A percentile compares a stretch with the other conserved stretches of the same genome.
Evolutionary conservation across 2,329 filamentous ascomycete genomes (phyloP).

Genomic region (Ophiocordyceps camponoti-saundersi): DNA sequence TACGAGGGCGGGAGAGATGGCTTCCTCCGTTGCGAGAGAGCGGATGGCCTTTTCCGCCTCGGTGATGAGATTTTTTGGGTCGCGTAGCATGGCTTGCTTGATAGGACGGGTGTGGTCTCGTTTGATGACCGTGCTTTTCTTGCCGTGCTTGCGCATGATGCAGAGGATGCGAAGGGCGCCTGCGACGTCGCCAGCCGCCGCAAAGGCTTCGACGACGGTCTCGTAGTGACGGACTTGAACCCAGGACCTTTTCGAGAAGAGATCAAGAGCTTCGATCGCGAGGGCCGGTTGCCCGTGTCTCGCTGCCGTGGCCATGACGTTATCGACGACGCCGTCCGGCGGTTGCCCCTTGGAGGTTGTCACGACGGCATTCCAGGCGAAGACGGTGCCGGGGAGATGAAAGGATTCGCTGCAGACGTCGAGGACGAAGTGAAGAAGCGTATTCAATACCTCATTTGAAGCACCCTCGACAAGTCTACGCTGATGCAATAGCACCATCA

Average conservation of each 20-base stretch:
- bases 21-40: slow-evolving; percentile 17
- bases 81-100: slow-evolving; percentile 33
- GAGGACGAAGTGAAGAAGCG: slow-evolving; percentile 56
- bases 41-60: slow-evolving; percentile 40
- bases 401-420: slow-evolving; percentile 51
- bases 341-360: slow-evolving; percentile 18
- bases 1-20: slow-evolving; percentile 16
- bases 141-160: slow-evolving; percentile 44
- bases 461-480: slow-evolving; percentile 20
- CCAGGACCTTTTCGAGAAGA: slow-evolving; percentile 19
- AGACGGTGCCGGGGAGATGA: slow-evolving; percentile 46
- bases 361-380: slow-evolving; percentile 56
- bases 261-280: slow-evolving; percentile 52
- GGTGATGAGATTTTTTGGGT: slow-evolving; percentile 22
- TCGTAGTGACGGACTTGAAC: slow-evolving; percentile 56
- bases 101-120: slow-evolving; percentile 48
- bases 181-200: slow-evolving; percentile 37
- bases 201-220: slow-evolving; percentile 56
- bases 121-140: slow-evolving; percentile 24
- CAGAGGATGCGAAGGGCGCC: slow-evolving; percentile 53
- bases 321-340: slow-evolving; percentile 45
- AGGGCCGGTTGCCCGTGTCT: slow-evolving; percentile 49
- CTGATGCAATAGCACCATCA: slow-evolving; percentile 48
- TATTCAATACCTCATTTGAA: slow-evolving; percentile 21
- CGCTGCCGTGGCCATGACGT: slow-evolving; percentile 57